Base-by-base conservation (phyloP, 805 yeast species). In the Lachancea waltii region DNA sequence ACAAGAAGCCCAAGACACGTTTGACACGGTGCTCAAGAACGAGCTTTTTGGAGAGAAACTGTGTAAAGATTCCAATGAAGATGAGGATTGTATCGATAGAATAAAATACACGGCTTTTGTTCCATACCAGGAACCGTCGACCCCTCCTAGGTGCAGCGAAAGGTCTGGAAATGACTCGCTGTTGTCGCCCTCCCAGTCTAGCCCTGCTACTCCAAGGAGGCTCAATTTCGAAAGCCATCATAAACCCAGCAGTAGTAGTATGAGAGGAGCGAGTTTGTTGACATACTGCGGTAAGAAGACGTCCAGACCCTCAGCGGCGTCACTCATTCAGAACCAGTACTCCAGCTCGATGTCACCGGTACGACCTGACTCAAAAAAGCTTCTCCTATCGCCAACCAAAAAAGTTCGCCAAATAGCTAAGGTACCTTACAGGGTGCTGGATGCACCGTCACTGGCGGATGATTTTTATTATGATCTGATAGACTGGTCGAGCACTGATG, bases 401-500 rank as follows among this genome's bases (percentile, higher is more conserved):
- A 81, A 77, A 52, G 76, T 82, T 1, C 65, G 98, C 31, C 72
- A 75, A 21, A 84, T 92, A 15, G 70, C 92, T 3, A 85, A 83
- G 53, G 85, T 87, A 1, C 97, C 98, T 0, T 87, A 82, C 54
- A 71, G 95, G 40, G 97, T 90, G 4, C 70, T 90, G 30, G 98
- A 90, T 63, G 98, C 98, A 0, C 98, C 97, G 0, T 95, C 86
- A 33, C 67, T 92, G 16, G 86, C 86, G 5, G 97, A 92, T 58
- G 97, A 90, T 57, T 90, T 89, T 55, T 90, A 90, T 57, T 70
- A 87, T 35, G 92, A 92, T 51, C 68, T 92, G 40, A 83, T 92
- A 1, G 97, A 92, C 57, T 90, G 98, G 98, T 95, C 97, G 0
- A 75, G 85, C 18, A 85, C 81, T 41, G 95, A 90, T 59, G 65